Evolutionary conservation across 352 stramenopile genomes (phyloP).

Genomic region (Phytopythium mirpurense): DNA sequence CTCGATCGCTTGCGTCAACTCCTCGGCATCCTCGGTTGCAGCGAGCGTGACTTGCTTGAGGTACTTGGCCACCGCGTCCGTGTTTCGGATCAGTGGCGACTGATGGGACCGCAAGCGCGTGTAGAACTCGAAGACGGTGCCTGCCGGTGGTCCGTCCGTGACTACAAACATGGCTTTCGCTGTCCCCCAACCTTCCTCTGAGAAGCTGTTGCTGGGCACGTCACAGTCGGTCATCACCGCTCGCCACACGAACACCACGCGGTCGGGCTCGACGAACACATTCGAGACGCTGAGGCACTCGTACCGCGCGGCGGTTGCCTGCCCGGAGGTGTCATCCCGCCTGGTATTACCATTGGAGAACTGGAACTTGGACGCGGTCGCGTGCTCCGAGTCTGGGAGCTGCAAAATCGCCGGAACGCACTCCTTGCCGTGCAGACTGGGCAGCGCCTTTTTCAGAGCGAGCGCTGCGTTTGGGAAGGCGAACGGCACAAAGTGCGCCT

Average conservation of each 20-base stretch:
- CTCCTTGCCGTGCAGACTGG: not conserved
- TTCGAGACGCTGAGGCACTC: not conserved
- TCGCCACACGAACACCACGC: not conserved
- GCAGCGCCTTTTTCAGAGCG: not conserved
- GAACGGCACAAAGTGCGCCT: not conserved
- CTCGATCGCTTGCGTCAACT: slow-evolving; percentile 1
- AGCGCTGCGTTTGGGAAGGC: not conserved
- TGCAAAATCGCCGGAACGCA: not conserved
- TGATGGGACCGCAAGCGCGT: not conserved
- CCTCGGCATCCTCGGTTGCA: not conserved
- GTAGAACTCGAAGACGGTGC: slow-evolving; percentile 1
- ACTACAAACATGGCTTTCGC: not conserved
- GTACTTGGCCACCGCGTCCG: not conserved
- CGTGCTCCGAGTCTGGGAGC: not conserved
- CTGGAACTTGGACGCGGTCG: not conserved
- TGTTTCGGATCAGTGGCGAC: not conserved
- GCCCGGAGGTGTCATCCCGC: no score
- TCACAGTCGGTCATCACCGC: not conserved
- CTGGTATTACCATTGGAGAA: no score
- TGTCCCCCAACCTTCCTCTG: not conserved
- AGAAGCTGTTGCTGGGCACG: not conserved
- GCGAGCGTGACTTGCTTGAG: not conserved
- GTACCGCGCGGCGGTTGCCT: not conserved
- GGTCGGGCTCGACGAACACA: not conserved
- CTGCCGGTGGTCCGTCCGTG: not conserved